Evolutionary conservation across 2,329 filamentous ascomycete genomes (phyloP), one percentile per base, ranked within the genome.

Genomic region (Colletotrichum sp.): DNA sequence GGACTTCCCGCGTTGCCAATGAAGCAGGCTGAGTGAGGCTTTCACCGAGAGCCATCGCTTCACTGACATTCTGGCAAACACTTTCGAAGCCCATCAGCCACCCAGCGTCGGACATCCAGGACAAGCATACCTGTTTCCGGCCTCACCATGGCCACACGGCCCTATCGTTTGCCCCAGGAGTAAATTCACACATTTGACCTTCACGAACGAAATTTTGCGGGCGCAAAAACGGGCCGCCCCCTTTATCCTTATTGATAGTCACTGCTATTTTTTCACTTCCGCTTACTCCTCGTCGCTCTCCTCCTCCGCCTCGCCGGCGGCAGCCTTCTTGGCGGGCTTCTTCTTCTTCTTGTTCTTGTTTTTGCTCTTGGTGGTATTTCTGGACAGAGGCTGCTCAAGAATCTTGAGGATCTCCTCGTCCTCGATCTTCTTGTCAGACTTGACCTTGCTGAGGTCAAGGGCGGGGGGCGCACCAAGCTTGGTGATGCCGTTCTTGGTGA

Each of bases 361-460:
- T 91, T 96, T 97, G 90, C 95, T 96, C 89, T 94, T 97, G 89
- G 95, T 95, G 83, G 96, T 95, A 87, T 94, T 94, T 86, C 94
- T 95, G 77, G 93, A 88, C 79, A 98, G 86, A 36, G 96, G 96
- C 84, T 94, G 94, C 86, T 97, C 95, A 66, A 99, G 90, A 77
- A 98, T 96, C 89, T 97, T 95, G 79, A 98, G 92, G 78, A 99
- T 90, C 87, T 98, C 96, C 87, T 98, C 95, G 77, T 98, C 96
- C 78, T 92, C 93, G 81, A 99, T 98, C 91, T 98, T 98, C 91
- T 98, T 98, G 85, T 98, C 96, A 38, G 95, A 93, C 90, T 98
- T 93, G 89, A 93, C 91, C 88, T 96, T 95, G 82, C 89, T 90
- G 75, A 97, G 83, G 82, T 98, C 95, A 76, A 93, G 89, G 27